Percentiles rank a stretch among this genome's conserved stretches.
Evolutionary conservation across 148 eudicot species (phyloP).

Genomic region (Diospyros kaki): DNA sequence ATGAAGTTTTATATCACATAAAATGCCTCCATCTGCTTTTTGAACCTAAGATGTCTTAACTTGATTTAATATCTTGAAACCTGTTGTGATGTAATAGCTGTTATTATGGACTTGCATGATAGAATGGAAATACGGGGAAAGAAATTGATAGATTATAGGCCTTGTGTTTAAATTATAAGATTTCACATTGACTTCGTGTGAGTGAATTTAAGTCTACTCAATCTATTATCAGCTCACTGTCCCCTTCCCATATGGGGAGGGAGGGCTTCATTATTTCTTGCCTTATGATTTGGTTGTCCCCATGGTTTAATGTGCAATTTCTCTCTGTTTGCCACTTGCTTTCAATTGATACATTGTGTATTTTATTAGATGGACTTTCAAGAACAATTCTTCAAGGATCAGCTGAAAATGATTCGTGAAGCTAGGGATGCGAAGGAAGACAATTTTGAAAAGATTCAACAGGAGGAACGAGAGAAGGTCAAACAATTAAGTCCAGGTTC

Average conservation of each 20-base stretch:
- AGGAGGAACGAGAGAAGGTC: slow-evolving; percentile 43
- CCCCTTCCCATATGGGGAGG: neutral
- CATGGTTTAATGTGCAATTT: too few species aligned
- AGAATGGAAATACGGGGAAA: neutral
- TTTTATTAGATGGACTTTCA: slow-evolving; percentile 58
- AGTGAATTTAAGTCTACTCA: too few species aligned
- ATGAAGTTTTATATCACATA: neutral
- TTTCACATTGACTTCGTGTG: too few species aligned
- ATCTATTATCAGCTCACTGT: too few species aligned
- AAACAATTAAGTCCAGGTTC: slow-evolving; percentile 24
- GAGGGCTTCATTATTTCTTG: neutral
- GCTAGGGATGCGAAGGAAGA: slow-evolving; percentile 54
- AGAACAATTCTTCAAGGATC: slow-evolving; percentile 59
- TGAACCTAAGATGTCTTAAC: neutral
- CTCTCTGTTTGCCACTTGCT: neutral
- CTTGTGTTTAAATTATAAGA: too few species aligned
- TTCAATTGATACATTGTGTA: neutral
- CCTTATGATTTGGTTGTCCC: neutral
- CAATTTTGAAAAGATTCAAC: slow-evolving; percentile 59
- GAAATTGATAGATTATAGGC: neutral
- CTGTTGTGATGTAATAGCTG: neutral
- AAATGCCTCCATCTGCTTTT: neutral
- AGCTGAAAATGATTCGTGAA: slow-evolving; percentile 45
- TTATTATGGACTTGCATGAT: slow-evolving; percentile 6
- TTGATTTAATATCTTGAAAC: neutral